phyloP scores from a whole-genome alignment of 1,139 yeast species.

The Sugiyamaella pinicola region DNA sequence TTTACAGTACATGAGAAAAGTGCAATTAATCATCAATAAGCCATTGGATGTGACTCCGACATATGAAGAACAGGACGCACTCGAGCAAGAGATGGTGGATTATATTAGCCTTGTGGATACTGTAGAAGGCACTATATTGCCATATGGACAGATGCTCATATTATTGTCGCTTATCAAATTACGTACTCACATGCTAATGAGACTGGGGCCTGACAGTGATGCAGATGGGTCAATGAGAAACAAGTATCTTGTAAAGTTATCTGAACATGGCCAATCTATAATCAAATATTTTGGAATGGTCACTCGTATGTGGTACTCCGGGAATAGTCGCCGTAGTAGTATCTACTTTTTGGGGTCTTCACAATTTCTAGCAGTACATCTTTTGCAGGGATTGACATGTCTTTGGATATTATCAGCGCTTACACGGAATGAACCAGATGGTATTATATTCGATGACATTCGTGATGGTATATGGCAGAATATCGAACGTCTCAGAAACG shows the following conservation, averaged over 20 bases:
- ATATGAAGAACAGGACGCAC: slow-evolving; percentile 11
- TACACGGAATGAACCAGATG: slow-evolving; percentile 10
- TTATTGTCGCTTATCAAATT: slow-evolving; percentile 17
- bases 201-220: slow-evolving; percentile 3
- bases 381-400: slow-evolving; percentile 23
- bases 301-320: slow-evolving; percentile 14
- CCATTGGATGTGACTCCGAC: slow-evolving; percentile 4
- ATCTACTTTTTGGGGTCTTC: slow-evolving; percentile 21
- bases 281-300: slow-evolving; percentile 13
- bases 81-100: slow-evolving; percentile 17
- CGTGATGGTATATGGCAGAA: slow-evolving; percentile 10
- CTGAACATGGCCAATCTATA: slow-evolving; percentile 10
- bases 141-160: slow-evolving; percentile 22
- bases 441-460: slow-evolving; percentile 10
- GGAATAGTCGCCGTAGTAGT: neutral
- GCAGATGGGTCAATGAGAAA: slow-evolving; percentile 13
- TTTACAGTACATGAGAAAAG: slow-evolving; percentile 11
- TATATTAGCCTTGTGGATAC: slow-evolving; percentile 10
- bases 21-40: slow-evolving; percentile 12
- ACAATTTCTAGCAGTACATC: slow-evolving; percentile 20
- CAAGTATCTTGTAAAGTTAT: slow-evolving; percentile 8
- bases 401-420: slow-evolving; percentile 21
- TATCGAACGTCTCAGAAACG: slow-evolving; percentile 16
- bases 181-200: slow-evolving; percentile 18
- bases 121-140: slow-evolving; percentile 19